Base-by-base conservation (phyloP, 2,329 filamentous ascomycete species). In the Furcasterigmium sp. region DNA sequence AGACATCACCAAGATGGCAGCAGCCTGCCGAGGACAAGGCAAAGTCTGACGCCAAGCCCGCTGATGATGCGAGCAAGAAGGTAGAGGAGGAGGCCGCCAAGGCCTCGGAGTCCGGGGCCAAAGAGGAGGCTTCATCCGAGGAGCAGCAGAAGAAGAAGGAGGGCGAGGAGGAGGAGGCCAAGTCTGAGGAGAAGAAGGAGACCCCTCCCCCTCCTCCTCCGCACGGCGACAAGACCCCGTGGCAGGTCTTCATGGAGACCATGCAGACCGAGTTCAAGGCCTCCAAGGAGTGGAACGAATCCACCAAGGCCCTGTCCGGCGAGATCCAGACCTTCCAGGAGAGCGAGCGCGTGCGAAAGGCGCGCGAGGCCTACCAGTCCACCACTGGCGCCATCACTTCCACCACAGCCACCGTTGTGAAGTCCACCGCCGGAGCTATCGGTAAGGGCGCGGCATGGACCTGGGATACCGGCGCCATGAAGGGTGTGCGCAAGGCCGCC, bases 191-290 rank as follows among this genome's bases (percentile, higher is more conserved):
- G 59, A 75, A 84, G 61, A 76, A 82, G 60, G 80, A 87, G 55
- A 80, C 89, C 48, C 65, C 80, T 21, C 84, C 91, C 11, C 88
- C 91, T 18, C 91, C 91, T 13, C 91, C 93, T n/a, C 91, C 91
- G 17, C 93, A 98, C 60, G 93, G 93, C 48, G 90, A 95, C 70
- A 98, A 98, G 75, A 93, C 91, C 3, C 93, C 93, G 42, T 97
- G 93, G 91, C 89, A 97, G 63, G 93, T 98, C 25, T 98, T 98
- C 71, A 88, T 88, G 59, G 93, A 98, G 61, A 98, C 93, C n/a
- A 80, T 98, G 67, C 82, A 88, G 63, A 78, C 76, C 45, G 93
- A 98, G 67, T 95, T 98, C 69, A 90, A 96, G 65, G 87, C 89
- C 41, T 97, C 91, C 14, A 95, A 97, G 62, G 93, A 98, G 64